These are phyloP conservation scores for Agrocybe praecox DNA, from an alignment of 768 basidiomycete genomes.

Conservation along the genomic window DNA sequence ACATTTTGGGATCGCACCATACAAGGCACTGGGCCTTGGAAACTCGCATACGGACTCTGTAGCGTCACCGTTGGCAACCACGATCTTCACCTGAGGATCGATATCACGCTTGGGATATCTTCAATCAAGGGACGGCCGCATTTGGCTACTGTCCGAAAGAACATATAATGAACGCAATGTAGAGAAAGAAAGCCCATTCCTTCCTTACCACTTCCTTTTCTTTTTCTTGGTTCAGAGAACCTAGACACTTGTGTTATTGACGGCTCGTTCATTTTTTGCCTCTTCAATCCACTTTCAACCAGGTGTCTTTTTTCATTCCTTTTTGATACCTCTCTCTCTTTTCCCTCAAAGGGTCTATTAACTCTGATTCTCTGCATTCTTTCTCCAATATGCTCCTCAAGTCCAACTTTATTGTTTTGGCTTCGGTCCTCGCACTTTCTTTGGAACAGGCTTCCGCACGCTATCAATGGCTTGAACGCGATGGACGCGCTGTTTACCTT, in stretches of 20 bases:
- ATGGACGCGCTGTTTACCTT: slow-evolving; percentile 44
- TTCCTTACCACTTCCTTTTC: slow-evolving; percentile 10
- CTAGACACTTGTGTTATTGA: slow-evolving; percentile 44
- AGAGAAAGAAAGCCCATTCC: not conserved
- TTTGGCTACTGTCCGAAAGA: not conserved
- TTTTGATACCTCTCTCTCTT: slow-evolving; percentile 8
- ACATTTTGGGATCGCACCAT: not conserved
- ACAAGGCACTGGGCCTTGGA: not conserved
- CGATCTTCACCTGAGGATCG: not conserved
- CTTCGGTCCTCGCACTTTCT: slow-evolving; percentile 28
- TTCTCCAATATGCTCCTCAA: slow-evolving; percentile 31
- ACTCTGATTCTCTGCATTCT: slow-evolving; percentile 9
- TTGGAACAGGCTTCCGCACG: slow-evolving; percentile 38
- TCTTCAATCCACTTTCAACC: slow-evolving; percentile 41
- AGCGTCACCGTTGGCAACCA: slow-evolving; percentile 18
- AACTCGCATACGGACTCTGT: slow-evolving; percentile 12
- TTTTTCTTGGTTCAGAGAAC: slow-evolving; percentile 31
- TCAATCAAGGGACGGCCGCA: not conserved
- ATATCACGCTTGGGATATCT: not conserved
- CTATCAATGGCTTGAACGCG: slow-evolving; percentile 49
- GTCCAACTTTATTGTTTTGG: slow-evolving; percentile 24
- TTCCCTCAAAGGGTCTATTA: slow-evolving; percentile 17
- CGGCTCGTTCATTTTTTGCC: slow-evolving; percentile 36
- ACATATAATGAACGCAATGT: slow-evolving; percentile 14
- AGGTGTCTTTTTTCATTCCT: slow-evolving; percentile 39